These are phyloP conservation scores for Aquilaria agallochum DNA, from an alignment of 441 rosid genomes.

Conservation along the genomic window DNA sequence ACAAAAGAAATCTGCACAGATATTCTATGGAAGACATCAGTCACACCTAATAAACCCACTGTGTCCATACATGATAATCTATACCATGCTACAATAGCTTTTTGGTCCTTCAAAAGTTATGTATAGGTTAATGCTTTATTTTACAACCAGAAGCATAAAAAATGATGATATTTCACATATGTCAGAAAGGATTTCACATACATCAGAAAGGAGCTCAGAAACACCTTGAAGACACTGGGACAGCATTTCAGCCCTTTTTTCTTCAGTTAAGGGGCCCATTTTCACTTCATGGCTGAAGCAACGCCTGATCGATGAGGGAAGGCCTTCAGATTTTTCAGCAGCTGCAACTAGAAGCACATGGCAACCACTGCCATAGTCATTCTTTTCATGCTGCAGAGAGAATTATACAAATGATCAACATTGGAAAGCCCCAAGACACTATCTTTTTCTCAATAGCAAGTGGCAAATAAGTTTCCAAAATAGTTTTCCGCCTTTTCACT, in stretches of 20 bases:
- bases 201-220: conserved; percentile 59
- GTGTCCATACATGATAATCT: too few species aligned
- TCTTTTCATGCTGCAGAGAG: conserved; percentile 36
- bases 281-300: conserved; percentile 97
- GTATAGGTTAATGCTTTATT: too few species aligned
- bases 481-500: conserved; percentile 2
- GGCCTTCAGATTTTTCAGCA: conserved; percentile 84
- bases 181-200: conserved; percentile 42
- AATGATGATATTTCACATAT: conserved; percentile 37
- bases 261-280: conserved; percentile 80
- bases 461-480: conserved; percentile 1
- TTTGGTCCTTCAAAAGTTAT: too few species aligned
- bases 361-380: conserved; percentile 31
- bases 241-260: conserved; percentile 78
- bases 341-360: conserved; percentile 82
- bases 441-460: conserved; percentile 4
- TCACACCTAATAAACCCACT: too few species aligned
- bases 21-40: too few species aligned
- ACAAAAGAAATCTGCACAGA: too few species aligned
- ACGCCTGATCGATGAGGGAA: conserved; percentile 81
- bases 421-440: conserved; percentile 11
- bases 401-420: conserved; percentile 12
- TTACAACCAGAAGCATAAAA: not conserved
- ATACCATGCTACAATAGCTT: too few species aligned
- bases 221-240: conserved; percentile 66